Percentiles rank a stretch among this genome's conserved stretches.
These are phyloP conservation scores for Mycena floridula DNA, from an alignment of 768 basidiomycete genomes.

Conservation along the genomic window DNA sequence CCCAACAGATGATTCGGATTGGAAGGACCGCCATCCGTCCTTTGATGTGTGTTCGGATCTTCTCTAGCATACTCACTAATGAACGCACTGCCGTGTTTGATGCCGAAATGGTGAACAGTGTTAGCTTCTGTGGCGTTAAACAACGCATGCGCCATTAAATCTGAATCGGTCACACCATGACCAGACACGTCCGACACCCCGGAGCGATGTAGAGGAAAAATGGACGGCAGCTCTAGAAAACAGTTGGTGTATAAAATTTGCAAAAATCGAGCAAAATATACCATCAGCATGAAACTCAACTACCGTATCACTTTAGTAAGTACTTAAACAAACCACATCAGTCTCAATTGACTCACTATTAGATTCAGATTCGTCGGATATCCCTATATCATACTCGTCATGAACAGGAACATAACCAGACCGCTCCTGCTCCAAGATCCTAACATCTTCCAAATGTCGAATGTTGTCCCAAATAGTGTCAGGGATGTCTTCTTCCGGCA, in stretches of 20 bases:
- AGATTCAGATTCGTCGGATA: too few species aligned
- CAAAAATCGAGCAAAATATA: too few species aligned
- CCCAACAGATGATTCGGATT: slow-evolving; percentile 2
- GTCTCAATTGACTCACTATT: too few species aligned
- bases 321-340: too few species aligned
- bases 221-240: too few species aligned
- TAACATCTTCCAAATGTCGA: not conserved
- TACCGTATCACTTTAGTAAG: too few species aligned
- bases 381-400: too few species aligned
- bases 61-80: too few species aligned
- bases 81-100: too few species aligned
- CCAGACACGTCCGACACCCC: not conserved
- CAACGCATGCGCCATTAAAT: not conserved
- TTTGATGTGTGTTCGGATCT: not conserved
- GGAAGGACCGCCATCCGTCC: not conserved
- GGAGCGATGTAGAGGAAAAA: not conserved
- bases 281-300: too few species aligned
- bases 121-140: not conserved
- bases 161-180: not conserved
- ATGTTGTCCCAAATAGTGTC: not conserved
- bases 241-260: too few species aligned
- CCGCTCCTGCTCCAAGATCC: not conserved
- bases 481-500: not conserved
- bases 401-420: not conserved
- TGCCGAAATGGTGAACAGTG: not conserved